Evolutionary conservation across 2,329 filamentous ascomycete species (phyloP).

Genomic region (Hymenoscyphus fraxineus): DNA sequence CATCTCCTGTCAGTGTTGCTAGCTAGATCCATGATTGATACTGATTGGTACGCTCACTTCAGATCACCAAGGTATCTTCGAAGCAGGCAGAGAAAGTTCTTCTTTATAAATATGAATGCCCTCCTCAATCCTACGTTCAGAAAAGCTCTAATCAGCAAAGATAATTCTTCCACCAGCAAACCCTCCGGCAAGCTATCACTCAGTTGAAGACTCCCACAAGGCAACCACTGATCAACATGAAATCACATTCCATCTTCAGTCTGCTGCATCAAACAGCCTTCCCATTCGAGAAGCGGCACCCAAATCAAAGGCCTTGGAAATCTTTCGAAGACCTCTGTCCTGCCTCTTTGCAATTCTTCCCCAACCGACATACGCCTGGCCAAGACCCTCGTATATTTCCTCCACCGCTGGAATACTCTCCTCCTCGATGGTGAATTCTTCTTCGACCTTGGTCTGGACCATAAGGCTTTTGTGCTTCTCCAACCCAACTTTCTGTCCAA

Average conservation of each 20-base stretch:
- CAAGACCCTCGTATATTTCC: slow-evolving; percentile 14
- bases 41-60: not conserved
- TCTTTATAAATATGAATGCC: not conserved
- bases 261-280: slow-evolving; percentile 5
- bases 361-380: slow-evolving; percentile 16
- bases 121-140: not conserved
- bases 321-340: slow-evolving; percentile 22
- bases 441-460: not conserved
- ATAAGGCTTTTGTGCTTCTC: slow-evolving; percentile 22
- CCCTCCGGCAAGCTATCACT: not conserved
- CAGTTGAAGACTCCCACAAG: not conserved
- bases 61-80: not conserved
- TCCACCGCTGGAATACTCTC: slow-evolving; percentile 10
- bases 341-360: slow-evolving; percentile 25
- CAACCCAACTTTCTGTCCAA: slow-evolving; percentile 24
- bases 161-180: not conserved
- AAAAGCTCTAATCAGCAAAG: not conserved
- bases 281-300: not conserved
- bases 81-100: not conserved
- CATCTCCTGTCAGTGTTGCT: too few species aligned
- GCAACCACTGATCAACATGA: not conserved
- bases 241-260: not conserved
- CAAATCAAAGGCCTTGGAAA: slow-evolving; percentile 17
- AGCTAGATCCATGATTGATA: too few species aligned
- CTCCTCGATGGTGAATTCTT: slow-evolving; percentile 8